Conservation (phyloP, 1,139 yeast genomes). For the Suhomyces panamericanus region DNA sequence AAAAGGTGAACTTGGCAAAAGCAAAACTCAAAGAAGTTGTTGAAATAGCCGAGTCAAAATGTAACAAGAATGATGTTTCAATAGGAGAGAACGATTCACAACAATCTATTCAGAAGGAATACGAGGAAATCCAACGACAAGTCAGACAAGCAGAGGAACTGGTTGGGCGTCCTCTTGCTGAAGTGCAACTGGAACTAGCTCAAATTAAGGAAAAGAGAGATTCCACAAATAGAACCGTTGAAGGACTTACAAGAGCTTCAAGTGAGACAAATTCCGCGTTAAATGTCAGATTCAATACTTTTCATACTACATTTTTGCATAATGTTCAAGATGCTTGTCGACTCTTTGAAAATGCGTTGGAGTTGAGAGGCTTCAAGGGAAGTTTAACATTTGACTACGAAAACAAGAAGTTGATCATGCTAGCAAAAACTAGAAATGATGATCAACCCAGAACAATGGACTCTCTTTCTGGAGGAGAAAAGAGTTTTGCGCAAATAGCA, state of each 20-base stretch:
- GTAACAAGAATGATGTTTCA: constrained; percentile 31
- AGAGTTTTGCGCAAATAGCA: constrained; percentile 90
- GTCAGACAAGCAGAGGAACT: constrained; percentile 39
- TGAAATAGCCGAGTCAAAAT: constrained; percentile 33
- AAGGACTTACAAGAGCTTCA: constrained; percentile 26
- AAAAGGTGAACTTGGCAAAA: constrained; percentile 20
- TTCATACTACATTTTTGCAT: constrained; percentile 44
- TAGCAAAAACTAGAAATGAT: constrained; percentile 62
- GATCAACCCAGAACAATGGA: constrained; percentile 67
- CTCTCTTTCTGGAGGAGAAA: constrained; percentile 95
- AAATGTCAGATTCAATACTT: constrained; percentile 49
- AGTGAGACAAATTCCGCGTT: constrained; percentile 35
- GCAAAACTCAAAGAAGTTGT: constrained; percentile 23
- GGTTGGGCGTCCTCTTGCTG: constrained; percentile 39
- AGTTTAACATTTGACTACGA: constrained; percentile 60
- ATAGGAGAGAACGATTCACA: constrained; percentile 36
- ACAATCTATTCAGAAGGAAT: constrained; percentile 39
- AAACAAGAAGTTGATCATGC: constrained; percentile 51
- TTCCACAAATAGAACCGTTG: constrained; percentile 27
- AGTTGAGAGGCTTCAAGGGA: constrained; percentile 76
- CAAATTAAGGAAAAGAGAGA: constrained; percentile 29
- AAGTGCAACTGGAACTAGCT: constrained; percentile 36
- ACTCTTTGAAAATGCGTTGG: constrained; percentile 59
- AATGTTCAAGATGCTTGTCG: constrained; percentile 35
- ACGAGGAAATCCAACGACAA: constrained; percentile 31